Percentiles rank a stretch among this genome's conserved stretches.
phyloP scores from a whole-genome alignment of 305 asterid species.

The Fraxinus baroniana region DNA sequence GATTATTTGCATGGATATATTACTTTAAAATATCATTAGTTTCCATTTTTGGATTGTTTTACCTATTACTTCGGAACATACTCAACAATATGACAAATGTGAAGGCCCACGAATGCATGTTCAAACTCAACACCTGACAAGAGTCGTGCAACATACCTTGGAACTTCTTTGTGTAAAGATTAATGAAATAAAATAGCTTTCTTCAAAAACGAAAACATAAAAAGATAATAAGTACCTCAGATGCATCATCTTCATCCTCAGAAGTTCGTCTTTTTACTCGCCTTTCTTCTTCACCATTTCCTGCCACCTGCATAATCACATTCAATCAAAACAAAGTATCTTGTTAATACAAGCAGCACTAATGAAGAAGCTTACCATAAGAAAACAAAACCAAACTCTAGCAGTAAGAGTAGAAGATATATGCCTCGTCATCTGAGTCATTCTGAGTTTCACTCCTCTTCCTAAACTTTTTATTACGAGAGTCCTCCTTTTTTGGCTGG shows the following conservation, averaged over 20 bases:
- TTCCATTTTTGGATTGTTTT: not conserved
- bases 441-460: slow-evolving; percentile 61
- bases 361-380: slow-evolving; percentile 27
- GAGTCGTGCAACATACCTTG: not conserved
- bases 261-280: slow-evolving; percentile 59
- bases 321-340: slow-evolving; percentile 33
- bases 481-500: slow-evolving; percentile 51
- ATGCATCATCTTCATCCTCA: slow-evolving; percentile 56
- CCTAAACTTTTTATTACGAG: slow-evolving; percentile 65
- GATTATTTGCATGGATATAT: slow-evolving; percentile 7
- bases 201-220: not conserved
- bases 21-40: not conserved
- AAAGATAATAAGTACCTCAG: slow-evolving; percentile 52
- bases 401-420: slow-evolving; percentile 30
- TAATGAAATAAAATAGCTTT: slow-evolving; percentile 14
- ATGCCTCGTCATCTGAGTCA: slow-evolving; percentile 73
- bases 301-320: slow-evolving; percentile 43
- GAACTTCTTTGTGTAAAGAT: slow-evolving; percentile 6
- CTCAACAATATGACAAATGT: not conserved
- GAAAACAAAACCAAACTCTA: slow-evolving; percentile 29
- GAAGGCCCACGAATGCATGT: not conserved
- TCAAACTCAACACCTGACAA: slow-evolving; percentile 1
- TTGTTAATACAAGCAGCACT: slow-evolving; percentile 26
- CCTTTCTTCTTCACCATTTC: slow-evolving; percentile 43
- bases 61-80: not conserved